Evolutionary conservation across 306 rosid genomes (phyloP).

Genomic region (barrel medic (Medicago truncatula)): DNA sequence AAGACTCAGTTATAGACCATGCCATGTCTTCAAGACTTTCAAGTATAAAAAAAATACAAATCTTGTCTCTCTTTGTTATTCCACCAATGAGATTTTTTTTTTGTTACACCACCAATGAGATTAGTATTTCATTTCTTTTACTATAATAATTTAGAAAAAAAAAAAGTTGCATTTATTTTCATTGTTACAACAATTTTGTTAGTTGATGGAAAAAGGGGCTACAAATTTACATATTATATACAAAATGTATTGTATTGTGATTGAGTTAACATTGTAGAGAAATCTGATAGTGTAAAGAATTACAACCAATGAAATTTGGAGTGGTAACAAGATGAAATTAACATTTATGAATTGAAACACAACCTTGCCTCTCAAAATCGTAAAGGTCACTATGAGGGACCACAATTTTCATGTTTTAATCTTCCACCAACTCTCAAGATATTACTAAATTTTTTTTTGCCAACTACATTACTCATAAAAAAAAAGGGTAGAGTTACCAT

Average conservation of each 20-base stretch:
- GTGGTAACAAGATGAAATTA: conserved; percentile 11
- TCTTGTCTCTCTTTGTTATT: conserved; percentile 38
- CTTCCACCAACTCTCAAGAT: conserved; percentile 31
- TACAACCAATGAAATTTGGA: too few species aligned
- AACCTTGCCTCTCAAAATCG: conserved; percentile 43
- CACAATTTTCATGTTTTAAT: conserved; percentile 43
- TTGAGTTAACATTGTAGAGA: neutral
- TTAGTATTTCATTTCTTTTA: conserved; percentile 30
- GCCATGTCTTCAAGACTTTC: conserved; percentile 25
- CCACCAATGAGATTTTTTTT: conserved; percentile 11
- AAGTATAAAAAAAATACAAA: conserved; percentile 39
- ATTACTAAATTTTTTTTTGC: neutral
- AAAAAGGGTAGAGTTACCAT: too few species aligned
- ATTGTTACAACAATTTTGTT: neutral
- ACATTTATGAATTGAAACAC: conserved; percentile 37
- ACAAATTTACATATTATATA: neutral
- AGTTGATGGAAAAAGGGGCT: neutral
- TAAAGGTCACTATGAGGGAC: conserved; percentile 65
- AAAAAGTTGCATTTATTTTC: neutral
- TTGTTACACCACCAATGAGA: neutral
- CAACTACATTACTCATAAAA: too few species aligned
- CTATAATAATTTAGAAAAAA: conserved; percentile 26
- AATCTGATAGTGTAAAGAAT: neutral
- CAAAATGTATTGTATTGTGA: neutral
- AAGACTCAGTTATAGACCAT: neutral